Evolutionary conservation across 2,329 filamentous ascomycete genomes (phyloP).

Genomic region (Colletotrichum viniferum): DNA sequence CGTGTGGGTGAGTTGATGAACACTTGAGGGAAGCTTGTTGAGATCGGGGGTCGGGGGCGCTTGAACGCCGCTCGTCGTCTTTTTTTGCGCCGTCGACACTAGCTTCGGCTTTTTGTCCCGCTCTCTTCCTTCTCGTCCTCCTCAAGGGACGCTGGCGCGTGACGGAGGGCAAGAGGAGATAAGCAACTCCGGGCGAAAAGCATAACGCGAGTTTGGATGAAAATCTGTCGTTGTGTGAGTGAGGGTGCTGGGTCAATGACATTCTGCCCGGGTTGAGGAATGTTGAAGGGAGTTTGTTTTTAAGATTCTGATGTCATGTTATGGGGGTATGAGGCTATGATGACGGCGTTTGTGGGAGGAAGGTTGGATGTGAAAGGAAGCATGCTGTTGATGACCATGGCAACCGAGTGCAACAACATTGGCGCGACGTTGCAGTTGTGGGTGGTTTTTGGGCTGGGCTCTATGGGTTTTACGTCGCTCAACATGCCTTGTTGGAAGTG

Average conservation of each 20-base stretch:
- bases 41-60: not conserved
- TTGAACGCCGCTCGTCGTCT: not conserved
- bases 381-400: not conserved
- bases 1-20: not conserved
- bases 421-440: not conserved
- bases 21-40: not conserved
- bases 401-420: not conserved
- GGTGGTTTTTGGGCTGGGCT: not conserved
- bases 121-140: not conserved
- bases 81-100: not conserved
- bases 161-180: not conserved
- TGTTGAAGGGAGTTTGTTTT: not conserved
- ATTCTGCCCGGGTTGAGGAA: not conserved
- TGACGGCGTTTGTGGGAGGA: not conserved
- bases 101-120: not conserved
- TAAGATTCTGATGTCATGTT: not conserved
- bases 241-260: not conserved
- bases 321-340: not conserved
- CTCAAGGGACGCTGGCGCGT: not conserved
- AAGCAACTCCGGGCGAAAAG: constrained; percentile 3
- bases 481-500: not conserved
- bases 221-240: not conserved
- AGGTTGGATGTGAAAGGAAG: not conserved
- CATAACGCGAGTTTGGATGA: constrained; percentile 1
- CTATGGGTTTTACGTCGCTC: not conserved